phyloP scores from a whole-genome alignment of 2,329 filamentous ascomycete species.

The Ascocoryne sarcoides region DNA sequence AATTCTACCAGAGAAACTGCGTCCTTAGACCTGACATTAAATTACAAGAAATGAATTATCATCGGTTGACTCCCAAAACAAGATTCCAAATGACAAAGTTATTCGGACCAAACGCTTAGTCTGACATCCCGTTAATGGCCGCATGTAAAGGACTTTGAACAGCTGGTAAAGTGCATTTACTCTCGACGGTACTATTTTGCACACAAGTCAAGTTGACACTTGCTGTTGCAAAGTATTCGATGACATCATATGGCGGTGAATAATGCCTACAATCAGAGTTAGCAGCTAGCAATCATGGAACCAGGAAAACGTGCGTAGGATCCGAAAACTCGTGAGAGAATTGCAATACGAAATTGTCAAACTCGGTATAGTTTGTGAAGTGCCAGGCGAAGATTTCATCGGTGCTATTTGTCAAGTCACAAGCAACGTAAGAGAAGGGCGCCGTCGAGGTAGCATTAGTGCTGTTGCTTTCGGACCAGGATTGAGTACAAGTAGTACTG shows the following conservation, averaged over 20 bases:
- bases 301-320: slow-evolving; percentile 13
- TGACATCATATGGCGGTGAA: slow-evolving; percentile 14
- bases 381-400: slow-evolving; percentile 18
- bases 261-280: slow-evolving; percentile 11
- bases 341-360: slow-evolving; percentile 14
- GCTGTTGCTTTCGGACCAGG: slow-evolving; percentile 14
- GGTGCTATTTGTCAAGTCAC: slow-evolving; percentile 2
- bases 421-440: slow-evolving; percentile 12
- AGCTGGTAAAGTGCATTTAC: background rate
- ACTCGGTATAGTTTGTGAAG: slow-evolving; percentile 13
- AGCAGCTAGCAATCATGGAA: slow-evolving; percentile 4
- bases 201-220: slow-evolving; percentile 5
- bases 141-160: background rate
- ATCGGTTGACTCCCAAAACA: too few relatives aligned
- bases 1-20: too few relatives aligned
- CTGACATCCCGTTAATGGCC: background rate
- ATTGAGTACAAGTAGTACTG: slow-evolving; percentile 17
- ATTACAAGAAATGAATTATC: too few relatives aligned
- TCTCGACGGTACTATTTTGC: background rate
- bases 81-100: too few relatives aligned
- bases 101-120: background rate
- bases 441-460: slow-evolving; percentile 7
- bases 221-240: slow-evolving; percentile 13
- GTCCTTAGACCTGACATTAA: too few relatives aligned
- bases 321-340: slow-evolving; percentile 20